These are phyloP conservation scores for Pittosporum tobira DNA, from an alignment of 129 eudicot species.

Conservation along the genomic window DNA sequence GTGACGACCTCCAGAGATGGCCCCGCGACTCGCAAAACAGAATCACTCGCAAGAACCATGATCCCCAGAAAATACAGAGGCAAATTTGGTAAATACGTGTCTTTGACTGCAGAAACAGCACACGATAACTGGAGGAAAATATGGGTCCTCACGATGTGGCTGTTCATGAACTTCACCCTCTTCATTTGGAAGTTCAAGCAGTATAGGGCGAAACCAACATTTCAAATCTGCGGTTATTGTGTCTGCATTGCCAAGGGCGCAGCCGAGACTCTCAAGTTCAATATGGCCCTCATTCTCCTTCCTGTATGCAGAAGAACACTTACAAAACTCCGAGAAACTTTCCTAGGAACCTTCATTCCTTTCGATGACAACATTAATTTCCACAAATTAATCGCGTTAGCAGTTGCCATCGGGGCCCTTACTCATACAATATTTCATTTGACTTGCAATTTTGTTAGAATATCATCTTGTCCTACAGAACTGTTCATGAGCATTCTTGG, in stretches of 20 bases:
- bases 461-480: constrained; percentile 24
- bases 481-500: constrained; percentile 43
- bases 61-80: constrained; percentile 56
- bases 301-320: constrained; percentile 63
- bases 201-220: constrained; percentile 24
- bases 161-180: constrained; percentile 37
- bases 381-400: constrained; percentile 44
- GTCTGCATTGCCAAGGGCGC: constrained; percentile 57
- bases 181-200: constrained; percentile 58
- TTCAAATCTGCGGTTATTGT: constrained; percentile 47
- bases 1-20: constrained; percentile 37
- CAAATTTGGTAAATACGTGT: constrained; percentile 35
- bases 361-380: constrained; percentile 53
- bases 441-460: constrained; percentile 31
- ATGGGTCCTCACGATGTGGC: constrained; percentile 53
- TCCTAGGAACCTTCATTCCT: constrained; percentile 33
- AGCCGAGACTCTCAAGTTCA: constrained; percentile 62
- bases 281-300: constrained; percentile 58
- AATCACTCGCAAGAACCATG: constrained; percentile 74
- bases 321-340: constrained; percentile 37
- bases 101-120: constrained; percentile 33
- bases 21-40: constrained; percentile 17
- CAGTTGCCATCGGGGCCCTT: constrained; percentile 30
- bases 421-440: constrained; percentile 33
- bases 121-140: constrained; percentile 70